Evolutionary conservation across 2,329 filamentous ascomycete species (phyloP).

Genomic region (Ceratocystis lukuohia): DNA sequence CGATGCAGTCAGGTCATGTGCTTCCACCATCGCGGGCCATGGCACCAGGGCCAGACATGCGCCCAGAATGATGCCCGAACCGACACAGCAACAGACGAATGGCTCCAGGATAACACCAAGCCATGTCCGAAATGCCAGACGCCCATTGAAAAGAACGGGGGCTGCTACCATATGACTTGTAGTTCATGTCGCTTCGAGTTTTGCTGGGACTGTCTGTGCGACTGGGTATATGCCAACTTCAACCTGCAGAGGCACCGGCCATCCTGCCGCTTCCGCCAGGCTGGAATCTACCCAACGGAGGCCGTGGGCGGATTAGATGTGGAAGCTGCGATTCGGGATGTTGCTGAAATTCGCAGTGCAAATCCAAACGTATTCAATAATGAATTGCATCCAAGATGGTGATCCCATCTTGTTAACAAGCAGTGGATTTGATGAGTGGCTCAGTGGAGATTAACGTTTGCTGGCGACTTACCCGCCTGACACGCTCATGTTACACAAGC

Average conservation of each 20-base stretch:
- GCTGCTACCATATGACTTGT: constrained; percentile 9
- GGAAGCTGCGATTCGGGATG: background rate
- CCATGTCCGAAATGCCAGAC: background rate
- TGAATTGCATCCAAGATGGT: background rate
- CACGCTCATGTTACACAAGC: no score
- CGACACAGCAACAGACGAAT: constrained; percentile 1
- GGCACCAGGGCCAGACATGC: constrained; percentile 10
- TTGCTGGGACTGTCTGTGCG: constrained; percentile 1
- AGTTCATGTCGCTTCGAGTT: background rate
- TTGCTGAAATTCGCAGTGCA: background rate
- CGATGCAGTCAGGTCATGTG: constrained; percentile 25
- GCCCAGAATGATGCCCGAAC: background rate
- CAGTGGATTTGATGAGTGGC: no score
- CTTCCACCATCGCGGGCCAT: constrained; percentile 6
- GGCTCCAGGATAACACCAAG: background rate
- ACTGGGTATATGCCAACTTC: background rate
- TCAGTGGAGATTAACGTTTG: no score
- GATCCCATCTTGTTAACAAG: background rate
- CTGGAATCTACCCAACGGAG: background rate
- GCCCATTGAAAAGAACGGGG: constrained; percentile 3
- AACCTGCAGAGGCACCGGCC: constrained; percentile 14
- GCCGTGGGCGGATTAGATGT: background rate
- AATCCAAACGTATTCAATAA: background rate
- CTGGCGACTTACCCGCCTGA: no score
- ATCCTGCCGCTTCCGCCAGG: background rate